Evolutionary conservation across 2,329 filamentous ascomycete genomes (phyloP), one percentile per base, ranked within the genome.

Genomic region (Bimuria novae-zelandiae): DNA sequence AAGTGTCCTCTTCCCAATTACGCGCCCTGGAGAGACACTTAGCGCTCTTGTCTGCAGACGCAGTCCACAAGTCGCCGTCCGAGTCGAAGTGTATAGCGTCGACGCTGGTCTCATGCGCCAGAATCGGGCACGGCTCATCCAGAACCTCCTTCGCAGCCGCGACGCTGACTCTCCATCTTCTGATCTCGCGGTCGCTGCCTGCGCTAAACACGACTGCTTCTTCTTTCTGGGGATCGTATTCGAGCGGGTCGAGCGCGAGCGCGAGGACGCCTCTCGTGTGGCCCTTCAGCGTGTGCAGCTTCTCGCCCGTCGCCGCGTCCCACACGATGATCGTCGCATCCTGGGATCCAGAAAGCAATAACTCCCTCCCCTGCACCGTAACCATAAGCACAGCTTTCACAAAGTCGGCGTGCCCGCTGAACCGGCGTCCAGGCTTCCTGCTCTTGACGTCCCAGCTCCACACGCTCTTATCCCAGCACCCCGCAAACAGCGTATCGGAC

Each of bases 401-500:
- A 69, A 99, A 99, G 75, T 99, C 94, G 1, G 83, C 80, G 73
- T 97, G 93, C 4, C 91, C 92, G 52, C 82, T 82, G 62, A 87
- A 92, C 58, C 80, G 86, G 56, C 77, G 81, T n/a, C 77, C 79
- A 29, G 59, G 55, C 46, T 65, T 65, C 16, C 64, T 60, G 16
- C 64, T 63, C 16, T 80, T 77, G 27, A 88, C 77, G 1, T 66
- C 82, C 89, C 91, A 97, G 27, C 88, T 89, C 87, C 92, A 96
- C 52, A 97, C 83, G 17, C 85, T 82, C 76, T 96, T 96, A 76
- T 99, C 93, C 94, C 94, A 99, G 54, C 88, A 94, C 29, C 92
- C 93, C 21, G 91, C 91, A 72, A 91, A 97, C 10, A 97, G 69
- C 1, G 82, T 88, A 45, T 67, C 63, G 4, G 67, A 66, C 10